Conservation (phyloP, 2,329 filamentous ascomycete species). For the Dactylellina parvicollis region DNA sequence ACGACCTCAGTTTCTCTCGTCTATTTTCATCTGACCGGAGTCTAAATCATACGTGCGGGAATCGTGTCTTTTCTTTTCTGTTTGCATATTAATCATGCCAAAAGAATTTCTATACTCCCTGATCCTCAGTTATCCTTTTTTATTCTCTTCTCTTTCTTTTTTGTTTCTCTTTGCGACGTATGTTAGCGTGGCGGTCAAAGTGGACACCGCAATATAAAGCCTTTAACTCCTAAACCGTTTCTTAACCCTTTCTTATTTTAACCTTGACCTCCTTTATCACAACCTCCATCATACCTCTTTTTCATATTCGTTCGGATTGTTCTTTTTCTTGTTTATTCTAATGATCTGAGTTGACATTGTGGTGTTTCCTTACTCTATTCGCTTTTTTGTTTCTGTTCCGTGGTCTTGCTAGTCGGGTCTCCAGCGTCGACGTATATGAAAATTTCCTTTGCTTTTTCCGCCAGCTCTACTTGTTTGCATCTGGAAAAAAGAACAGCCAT, state of each 20-base stretch:
- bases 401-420: conserved; percentile 47
- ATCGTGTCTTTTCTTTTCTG: conserved; percentile 53
- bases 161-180: conserved; percentile 60
- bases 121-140: conserved; percentile 54
- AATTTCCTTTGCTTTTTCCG: conserved; percentile 41
- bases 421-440: conserved; percentile 55
- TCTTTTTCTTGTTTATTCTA: conserved; percentile 38
- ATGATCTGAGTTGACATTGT: conserved; percentile 46
- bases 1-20: conserved; percentile 53
- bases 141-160: conserved; percentile 47
- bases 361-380: conserved; percentile 24
- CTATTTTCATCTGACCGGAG: conserved; percentile 54
- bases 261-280: conserved; percentile 17
- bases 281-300: conserved; percentile 16
- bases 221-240: conserved; percentile 59
- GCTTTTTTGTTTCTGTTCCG: conserved; percentile 24
- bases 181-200: conserved; percentile 57
- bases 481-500: conserved; percentile 38
- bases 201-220: conserved; percentile 54
- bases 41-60: conserved; percentile 52
- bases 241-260: conserved; percentile 42
- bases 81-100: conserved; percentile 55
- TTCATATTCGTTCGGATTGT: conserved; percentile 11
- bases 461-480: conserved; percentile 20
- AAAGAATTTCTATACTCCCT: conserved; percentile 54